A percentile compares a stretch with the other conserved stretches of the same genome.
Evolutionary conservation across 805 yeast species (phyloP).

Genomic region (Zygosaccharomyces bisporus): DNA sequence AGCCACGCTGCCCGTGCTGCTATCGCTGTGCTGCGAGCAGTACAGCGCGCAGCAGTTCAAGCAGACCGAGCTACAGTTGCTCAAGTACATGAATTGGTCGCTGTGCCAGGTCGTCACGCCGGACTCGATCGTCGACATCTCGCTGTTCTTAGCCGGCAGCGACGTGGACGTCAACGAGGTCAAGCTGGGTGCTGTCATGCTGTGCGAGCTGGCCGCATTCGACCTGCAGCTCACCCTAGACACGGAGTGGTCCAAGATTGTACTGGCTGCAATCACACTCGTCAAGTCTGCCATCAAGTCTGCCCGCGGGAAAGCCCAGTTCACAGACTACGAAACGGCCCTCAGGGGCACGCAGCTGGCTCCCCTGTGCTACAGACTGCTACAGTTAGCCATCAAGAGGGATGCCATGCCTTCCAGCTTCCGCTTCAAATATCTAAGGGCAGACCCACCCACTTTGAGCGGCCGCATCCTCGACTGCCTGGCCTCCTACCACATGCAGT

Average conservation of each 20-base stretch:
- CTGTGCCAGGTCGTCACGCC: constrained; percentile 53
- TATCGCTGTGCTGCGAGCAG: constrained; percentile 55
- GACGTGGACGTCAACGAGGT: constrained; percentile 41
- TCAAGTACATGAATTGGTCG: constrained; percentile 63
- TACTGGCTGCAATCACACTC: constrained; percentile 50
- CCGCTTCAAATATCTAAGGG: constrained; percentile 29
- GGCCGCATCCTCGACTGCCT: constrained; percentile 19
- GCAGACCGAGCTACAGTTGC: constrained; percentile 65
- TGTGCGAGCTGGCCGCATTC: constrained; percentile 65
- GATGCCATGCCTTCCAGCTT: constrained; percentile 33
- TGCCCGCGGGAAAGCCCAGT: constrained; percentile 14
- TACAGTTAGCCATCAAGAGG: constrained; percentile 21
- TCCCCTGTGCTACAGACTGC: constrained; percentile 20
- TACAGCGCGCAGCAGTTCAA: constrained; percentile 54
- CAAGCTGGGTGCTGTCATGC: constrained; percentile 53
- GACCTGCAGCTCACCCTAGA: constrained; percentile 54
- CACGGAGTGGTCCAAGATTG: constrained; percentile 43
- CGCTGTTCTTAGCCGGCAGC: constrained; percentile 32
- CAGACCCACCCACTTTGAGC: constrained; percentile 10
- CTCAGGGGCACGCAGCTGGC: constrained; percentile 24
- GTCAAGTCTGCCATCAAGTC: constrained; percentile 44
- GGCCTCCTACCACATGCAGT: constrained; percentile 20
- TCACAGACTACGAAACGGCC: constrained; percentile 19
- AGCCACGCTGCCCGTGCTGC: constrained; percentile 49
- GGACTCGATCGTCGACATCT: constrained; percentile 60